Percentiles rank a stretch among this genome's conserved stretches.
Conservation (phyloP, 768 basidiomycete species). For the Hygrophoropsis aurantiaca region DNA sequence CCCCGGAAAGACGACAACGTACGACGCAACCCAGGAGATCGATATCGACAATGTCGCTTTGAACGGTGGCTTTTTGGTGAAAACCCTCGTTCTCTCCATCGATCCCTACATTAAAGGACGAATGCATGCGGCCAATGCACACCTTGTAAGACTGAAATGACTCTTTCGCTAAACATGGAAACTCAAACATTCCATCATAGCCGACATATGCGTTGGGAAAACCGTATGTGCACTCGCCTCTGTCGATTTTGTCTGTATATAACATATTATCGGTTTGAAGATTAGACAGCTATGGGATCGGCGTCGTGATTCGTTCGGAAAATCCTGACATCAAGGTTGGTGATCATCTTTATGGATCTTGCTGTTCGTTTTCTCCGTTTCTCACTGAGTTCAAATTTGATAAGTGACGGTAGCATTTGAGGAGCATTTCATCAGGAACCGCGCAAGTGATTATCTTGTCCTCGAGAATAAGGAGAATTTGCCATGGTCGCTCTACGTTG, state of each 20-base stretch:
- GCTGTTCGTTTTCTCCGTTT: constrained; percentile 15
- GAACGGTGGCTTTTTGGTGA: constrained; percentile 48
- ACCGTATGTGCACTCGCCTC: background rate
- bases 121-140: constrained; percentile 31
- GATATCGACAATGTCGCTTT: constrained; percentile 47
- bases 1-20: constrained; percentile 44
- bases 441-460: background rate
- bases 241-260: no score
- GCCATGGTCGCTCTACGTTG: constrained; percentile 29
- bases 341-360: constrained; percentile 38
- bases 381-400: background rate
- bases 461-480: constrained; percentile 28
- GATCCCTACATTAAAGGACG: constrained; percentile 44
- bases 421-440: constrained; percentile 4
- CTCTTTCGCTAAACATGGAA: no score
- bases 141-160: no score
- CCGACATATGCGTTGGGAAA: background rate
- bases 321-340: constrained; percentile 31
- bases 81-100: constrained; percentile 46
- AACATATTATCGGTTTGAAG: constrained; percentile 12
- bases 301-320: constrained; percentile 46
- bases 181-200: no score
- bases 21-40: constrained; percentile 46
- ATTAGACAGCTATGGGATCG: constrained; percentile 36
- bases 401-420: constrained; percentile 8